A percentile compares a stretch with the other conserved stretches of the same genome.
Evolutionary conservation across 345 rosid species (phyloP).

Genomic region (Dimocarpus longan): DNA sequence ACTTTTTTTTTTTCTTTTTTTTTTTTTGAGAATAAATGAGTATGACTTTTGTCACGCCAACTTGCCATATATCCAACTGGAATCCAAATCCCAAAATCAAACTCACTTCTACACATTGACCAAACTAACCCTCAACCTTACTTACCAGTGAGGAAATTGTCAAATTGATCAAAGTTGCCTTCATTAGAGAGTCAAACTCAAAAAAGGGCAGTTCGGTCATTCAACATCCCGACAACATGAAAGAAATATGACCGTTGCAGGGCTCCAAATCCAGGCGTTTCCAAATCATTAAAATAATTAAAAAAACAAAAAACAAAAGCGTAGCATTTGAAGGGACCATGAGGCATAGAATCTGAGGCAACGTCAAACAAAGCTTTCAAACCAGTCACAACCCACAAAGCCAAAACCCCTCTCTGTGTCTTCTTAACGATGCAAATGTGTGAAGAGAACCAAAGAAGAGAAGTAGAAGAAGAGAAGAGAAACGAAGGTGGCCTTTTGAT

Average conservation of each 20-base stretch:
- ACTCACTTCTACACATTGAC: not conserved
- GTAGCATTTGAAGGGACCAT: not conserved
- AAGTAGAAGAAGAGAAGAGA: slow-evolving; percentile 4
- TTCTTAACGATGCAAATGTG: not conserved
- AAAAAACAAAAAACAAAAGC: not conserved
- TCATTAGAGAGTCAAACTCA: not conserved
- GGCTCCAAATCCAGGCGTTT: slow-evolving; percentile 44
- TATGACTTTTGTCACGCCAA: not conserved
- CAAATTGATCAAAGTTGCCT: not conserved
- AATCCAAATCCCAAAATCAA: not conserved
- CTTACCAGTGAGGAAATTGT: not conserved
- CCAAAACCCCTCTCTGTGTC: not conserved
- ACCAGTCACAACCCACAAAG: slow-evolving; percentile 10
- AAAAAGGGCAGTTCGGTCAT: slow-evolving; percentile 34
- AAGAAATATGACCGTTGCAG: slow-evolving; percentile 65
- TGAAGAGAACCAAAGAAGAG: not conserved
- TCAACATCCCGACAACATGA: slow-evolving; percentile 33
- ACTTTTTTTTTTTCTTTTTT: not conserved
- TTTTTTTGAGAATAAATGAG: no score
- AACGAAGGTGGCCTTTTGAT: slow-evolving; percentile 24
- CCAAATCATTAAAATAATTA: slow-evolving; percentile 25
- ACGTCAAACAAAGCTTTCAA: slow-evolving; percentile 16
- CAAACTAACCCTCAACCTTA: not conserved
- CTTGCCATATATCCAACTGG: not conserved
- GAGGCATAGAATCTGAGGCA: slow-evolving; percentile 34